Percentiles rank a stretch among this genome's conserved stretches.
Conservation (phyloP, 2,329 filamentous ascomycete genomes). For the Orbilia ellipsospora region DNA sequence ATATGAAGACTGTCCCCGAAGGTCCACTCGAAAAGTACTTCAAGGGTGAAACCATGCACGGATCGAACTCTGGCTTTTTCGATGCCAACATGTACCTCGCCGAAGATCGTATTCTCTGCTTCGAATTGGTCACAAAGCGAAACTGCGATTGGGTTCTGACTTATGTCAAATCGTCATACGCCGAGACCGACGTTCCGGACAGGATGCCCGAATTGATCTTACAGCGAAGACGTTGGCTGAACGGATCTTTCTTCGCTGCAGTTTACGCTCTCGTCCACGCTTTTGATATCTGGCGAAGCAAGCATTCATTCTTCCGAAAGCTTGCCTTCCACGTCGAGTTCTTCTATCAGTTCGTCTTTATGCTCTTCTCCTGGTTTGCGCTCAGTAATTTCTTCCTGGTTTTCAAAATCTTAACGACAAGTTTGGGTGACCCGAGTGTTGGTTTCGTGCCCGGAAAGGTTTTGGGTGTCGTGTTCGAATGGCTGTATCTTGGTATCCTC, state of each 20-base stretch:
- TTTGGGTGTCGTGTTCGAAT: constrained; percentile 90
- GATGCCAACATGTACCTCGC: constrained; percentile 99
- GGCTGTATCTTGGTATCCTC: constrained; percentile 90
- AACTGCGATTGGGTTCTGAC: constrained; percentile 98
- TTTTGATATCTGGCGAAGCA: constrained; percentile 93
- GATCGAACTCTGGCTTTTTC: constrained; percentile 92
- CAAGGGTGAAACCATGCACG: constrained; percentile 94
- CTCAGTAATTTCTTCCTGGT: constrained; percentile 99
- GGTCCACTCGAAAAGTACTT: constrained; percentile 97
- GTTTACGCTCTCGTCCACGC: constrained; percentile 95
- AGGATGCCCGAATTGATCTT: constrained; percentile 94
- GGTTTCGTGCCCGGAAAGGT: constrained; percentile 81
- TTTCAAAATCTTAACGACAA: constrained; percentile 94
- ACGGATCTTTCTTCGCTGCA: constrained; percentile 97
- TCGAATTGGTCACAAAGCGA: constrained; percentile 95
- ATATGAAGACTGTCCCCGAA: constrained; percentile 80
- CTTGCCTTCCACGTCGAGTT: constrained; percentile 92
- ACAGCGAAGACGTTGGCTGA: constrained; percentile 95
- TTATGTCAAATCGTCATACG: constrained; percentile 96
- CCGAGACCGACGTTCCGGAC: constrained; percentile 96
- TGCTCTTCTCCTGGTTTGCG: constrained; percentile 98
- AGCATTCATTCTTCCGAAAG: constrained; percentile 88
- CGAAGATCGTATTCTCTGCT: constrained; percentile 98
- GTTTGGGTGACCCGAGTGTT: constrained; percentile 75
- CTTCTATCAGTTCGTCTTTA: constrained; percentile 91